Evolutionary conservation across 2,329 filamentous ascomycete genomes (phyloP).

Genomic region (Esteya vermicola): DNA sequence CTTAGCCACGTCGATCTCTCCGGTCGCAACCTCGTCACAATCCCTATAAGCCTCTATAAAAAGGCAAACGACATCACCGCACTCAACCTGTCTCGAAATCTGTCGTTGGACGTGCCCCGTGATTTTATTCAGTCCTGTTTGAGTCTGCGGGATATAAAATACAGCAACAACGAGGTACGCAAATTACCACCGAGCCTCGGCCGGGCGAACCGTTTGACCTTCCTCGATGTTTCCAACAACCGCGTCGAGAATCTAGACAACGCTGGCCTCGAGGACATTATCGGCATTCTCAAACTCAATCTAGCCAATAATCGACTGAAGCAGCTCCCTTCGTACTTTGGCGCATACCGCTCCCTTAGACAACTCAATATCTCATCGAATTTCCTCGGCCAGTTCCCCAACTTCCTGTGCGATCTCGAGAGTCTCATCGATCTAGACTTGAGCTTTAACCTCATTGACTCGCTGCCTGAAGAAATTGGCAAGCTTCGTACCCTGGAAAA

Average conservation of each 20-base stretch:
- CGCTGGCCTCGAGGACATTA: conserved; percentile 63
- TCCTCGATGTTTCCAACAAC: conserved; percentile 92
- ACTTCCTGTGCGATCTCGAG: conserved; percentile 68
- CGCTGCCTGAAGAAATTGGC: conserved; percentile 64
- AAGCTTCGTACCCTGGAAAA: conserved; percentile 69
- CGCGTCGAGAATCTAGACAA: conserved; percentile 75
- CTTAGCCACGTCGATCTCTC: conserved; percentile 89
- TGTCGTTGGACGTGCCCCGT: conserved; percentile 82
- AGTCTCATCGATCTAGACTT: conserved; percentile 86
- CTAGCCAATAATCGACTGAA: conserved; percentile 85
- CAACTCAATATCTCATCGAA: conserved; percentile 91
- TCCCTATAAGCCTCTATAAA: conserved; percentile 86
- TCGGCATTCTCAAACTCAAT: conserved; percentile 73
- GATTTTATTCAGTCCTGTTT: conserved; percentile 93
- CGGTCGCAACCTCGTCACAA: conserved; percentile 81
- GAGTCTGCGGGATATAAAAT: conserved; percentile 88
- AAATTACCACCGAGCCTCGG: conserved; percentile 73
- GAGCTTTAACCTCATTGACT: conserved; percentile 84
- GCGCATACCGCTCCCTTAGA: conserved; percentile 61
- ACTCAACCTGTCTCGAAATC: conserved; percentile 81
- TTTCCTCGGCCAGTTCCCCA: conserved; percentile 70
- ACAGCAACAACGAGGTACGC: conserved; percentile 83
- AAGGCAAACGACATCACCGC: conserved; percentile 88
- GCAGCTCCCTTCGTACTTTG: conserved; percentile 68
- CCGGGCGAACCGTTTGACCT: conserved; percentile 67